A percentile compares a stretch with the other conserved stretches of the same genome.
Evolutionary conservation across 2,329 filamentous ascomycete genomes (phyloP).

Genomic region (Celoporthe dispersa): DNA sequence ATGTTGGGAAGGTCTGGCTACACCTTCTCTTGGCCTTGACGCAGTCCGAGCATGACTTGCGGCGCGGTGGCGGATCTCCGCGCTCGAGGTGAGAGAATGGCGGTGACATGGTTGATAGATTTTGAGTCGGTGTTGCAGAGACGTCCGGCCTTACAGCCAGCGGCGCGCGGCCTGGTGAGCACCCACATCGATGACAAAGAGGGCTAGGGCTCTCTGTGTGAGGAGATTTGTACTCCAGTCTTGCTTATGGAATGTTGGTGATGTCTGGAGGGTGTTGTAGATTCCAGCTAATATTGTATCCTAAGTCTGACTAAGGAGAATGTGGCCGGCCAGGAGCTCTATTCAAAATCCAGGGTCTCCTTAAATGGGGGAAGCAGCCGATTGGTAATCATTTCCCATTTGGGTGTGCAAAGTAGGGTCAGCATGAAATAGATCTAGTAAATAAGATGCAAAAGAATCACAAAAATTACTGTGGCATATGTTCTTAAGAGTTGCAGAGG

Average conservation of each 20-base stretch:
- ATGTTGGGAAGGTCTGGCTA: conserved; percentile 55
- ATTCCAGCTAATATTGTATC: background rate
- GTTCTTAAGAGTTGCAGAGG: too few relatives aligned
- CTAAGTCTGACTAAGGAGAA: too few relatives aligned
- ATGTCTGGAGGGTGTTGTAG: background rate
- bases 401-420: too few relatives aligned
- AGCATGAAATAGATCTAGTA: too few relatives aligned
- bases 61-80: conserved; percentile 50
- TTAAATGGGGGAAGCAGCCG: too few relatives aligned
- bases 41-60: conserved; percentile 62
- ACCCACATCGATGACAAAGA: background rate
- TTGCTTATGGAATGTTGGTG: background rate
- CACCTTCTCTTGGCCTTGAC: conserved; percentile 62
- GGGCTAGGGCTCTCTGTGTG: background rate
- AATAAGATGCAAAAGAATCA: too few relatives aligned
- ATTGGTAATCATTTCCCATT: too few relatives aligned
- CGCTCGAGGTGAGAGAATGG: conserved; percentile 40
- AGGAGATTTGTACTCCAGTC: background rate
- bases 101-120: conserved; percentile 27
- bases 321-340: too few relatives aligned
- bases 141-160: conserved; percentile 8
- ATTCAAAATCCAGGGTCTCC: too few relatives aligned
- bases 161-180: background rate
- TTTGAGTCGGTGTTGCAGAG: conserved; percentile 1
- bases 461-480: too few relatives aligned